These are phyloP conservation scores for Zopfochytrium polystomum DNA, from an alignment of 371 early-diverging fungal species.

Conservation along the genomic window DNA sequence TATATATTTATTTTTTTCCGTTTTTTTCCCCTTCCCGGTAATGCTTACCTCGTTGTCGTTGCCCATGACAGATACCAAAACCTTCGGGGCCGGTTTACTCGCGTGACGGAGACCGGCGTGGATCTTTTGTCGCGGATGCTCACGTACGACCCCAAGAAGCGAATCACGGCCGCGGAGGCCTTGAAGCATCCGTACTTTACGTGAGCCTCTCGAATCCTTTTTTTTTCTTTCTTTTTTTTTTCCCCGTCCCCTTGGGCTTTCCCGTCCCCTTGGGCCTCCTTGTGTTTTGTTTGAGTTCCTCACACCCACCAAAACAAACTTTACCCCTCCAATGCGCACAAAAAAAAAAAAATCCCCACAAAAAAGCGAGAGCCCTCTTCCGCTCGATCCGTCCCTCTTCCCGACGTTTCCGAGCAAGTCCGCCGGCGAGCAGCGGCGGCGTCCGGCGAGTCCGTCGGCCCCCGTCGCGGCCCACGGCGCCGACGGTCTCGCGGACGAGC, in stretches of 20 bases:
- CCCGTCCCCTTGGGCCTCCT: background rate
- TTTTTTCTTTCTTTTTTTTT: background rate
- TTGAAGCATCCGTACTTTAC: conserved; percentile 78
- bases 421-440: conserved; percentile 63
- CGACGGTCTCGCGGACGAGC: too few species aligned
- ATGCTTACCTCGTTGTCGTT: background rate
- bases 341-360: too few species aligned
- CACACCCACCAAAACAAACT: too few species aligned
- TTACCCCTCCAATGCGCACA: too few species aligned
- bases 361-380: conserved; percentile 76
- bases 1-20: conserved; percentile 7
- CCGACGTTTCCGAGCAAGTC: conserved; percentile 93
- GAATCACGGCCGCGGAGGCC: conserved; percentile 85
- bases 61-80: conserved; percentile 34
- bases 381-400: conserved; percentile 89
- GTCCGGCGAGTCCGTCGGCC: too few species aligned
- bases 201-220: conserved; percentile 40
- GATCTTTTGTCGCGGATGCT: conserved; percentile 79
- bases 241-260: background rate
- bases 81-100: conserved; percentile 63
- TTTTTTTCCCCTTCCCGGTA: background rate
- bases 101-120: conserved; percentile 72
- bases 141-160: conserved; percentile 83
- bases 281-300: background rate
- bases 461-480: too few species aligned